Conservation (phyloP, 2,329 filamentous ascomycete species). For the Diaporthe destruens region DNA sequence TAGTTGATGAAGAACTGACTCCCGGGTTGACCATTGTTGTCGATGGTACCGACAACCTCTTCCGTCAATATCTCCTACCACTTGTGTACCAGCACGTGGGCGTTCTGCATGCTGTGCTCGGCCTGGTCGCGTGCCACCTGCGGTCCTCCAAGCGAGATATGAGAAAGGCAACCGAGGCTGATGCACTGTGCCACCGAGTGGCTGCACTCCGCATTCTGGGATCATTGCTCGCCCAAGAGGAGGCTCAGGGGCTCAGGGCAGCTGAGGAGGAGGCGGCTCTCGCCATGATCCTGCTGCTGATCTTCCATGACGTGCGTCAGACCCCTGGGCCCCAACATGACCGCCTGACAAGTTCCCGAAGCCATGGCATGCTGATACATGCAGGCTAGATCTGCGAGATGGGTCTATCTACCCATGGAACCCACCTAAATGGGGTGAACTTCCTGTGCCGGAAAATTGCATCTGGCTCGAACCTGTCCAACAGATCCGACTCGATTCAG, state of each 20-base stretch:
- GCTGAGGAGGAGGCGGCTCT: slow-evolving; percentile 13
- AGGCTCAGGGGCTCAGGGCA: neutral
- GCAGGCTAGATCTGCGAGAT: slow-evolving; percentile 46
- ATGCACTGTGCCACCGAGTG: slow-evolving; percentile 40
- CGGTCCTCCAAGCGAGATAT: slow-evolving; percentile 38
- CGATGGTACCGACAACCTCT: neutral
- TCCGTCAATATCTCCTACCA: neutral
- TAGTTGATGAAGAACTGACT: slow-evolving; percentile 10
- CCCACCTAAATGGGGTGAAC: slow-evolving; percentile 47
- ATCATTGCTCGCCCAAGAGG: neutral
- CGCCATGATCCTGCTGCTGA: slow-evolving; percentile 8
- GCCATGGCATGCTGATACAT: slow-evolving; percentile 32
- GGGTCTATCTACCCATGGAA: slow-evolving; percentile 47
- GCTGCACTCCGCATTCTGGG: slow-evolving; percentile 6
- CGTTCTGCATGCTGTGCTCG: slow-evolving; percentile 47
- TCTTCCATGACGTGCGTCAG: slow-evolving; percentile 14
- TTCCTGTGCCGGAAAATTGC: slow-evolving; percentile 48
- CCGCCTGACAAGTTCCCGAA: neutral
- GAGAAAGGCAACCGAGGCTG: slow-evolving; percentile 39
- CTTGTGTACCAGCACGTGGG: slow-evolving; percentile 42
- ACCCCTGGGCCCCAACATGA: slow-evolving; percentile 9
- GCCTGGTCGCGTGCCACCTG: slow-evolving; percentile 47
- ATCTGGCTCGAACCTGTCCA: neutral
- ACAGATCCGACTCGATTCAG: slow-evolving; percentile 2
- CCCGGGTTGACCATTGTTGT: neutral